Evolutionary conservation across 352 stramenopile genomes (phyloP), one percentile per base, ranked within the genome.

Genomic region (Pythium dissotocum): DNA sequence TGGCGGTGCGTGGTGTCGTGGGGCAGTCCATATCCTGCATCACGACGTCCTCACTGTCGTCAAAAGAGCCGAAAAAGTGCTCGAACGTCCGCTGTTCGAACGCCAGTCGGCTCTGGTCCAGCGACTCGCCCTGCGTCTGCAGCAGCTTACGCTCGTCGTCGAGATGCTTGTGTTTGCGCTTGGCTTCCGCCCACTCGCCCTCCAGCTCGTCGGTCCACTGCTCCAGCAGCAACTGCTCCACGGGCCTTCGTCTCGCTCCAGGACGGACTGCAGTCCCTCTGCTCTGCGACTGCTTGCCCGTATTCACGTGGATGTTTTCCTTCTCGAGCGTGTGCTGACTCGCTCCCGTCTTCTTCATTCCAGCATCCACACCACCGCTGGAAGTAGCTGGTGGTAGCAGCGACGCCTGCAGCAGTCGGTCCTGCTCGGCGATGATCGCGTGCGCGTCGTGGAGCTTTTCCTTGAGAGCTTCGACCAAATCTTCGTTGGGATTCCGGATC

Each of bases 361-460:
- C 7, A 9, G 33, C 0, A 8, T 65, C 49, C 21, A 28, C 18
- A 54, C 36, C 57, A 32, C n/a, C 24, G 13, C n/a, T 30, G 28
- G 55, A 46, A 26, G 33, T 21, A 6, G 40, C n/a, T 10, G 52
- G 28, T 3, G 38, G 14, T 2, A 72, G 2, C 49, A 93, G 49
- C 10, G 83, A 86, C 13, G 83, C 85, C 73, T 93, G 85, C 36
- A 93, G 63, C 30, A 93, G 67, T 54, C 87, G 77, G 53, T 93
- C 83, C 63, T 93, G 85, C 54, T 93, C 83, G 0, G 68, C 63
- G 32, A 93, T 87, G 64, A 93, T 79, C 6, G 56, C 65, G 28
- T 91, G 77, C 0, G 85, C 85, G 24, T 90, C 81, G 10, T 77
- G 75, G 8, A 93, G 77, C 62, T 93, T 93, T 28, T 80, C 40